Conservation (phyloP, 2,329 filamentous ascomycete genomes). For the Fusarium nodosum region DNA sequence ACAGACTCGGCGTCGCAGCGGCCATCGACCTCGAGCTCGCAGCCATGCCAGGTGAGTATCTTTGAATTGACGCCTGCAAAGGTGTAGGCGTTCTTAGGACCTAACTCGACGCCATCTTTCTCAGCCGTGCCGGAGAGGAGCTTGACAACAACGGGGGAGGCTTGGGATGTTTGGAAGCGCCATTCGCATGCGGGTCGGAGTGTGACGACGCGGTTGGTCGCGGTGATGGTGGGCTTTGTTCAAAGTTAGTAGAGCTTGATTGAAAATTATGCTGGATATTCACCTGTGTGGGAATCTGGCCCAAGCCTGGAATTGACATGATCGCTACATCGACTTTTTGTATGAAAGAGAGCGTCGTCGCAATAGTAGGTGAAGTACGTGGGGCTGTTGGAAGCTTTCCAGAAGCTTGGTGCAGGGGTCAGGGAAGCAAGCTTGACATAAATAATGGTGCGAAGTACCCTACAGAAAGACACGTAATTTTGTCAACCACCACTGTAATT, state of each 20-base stretch:
- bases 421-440: conserved; percentile 24
- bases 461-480: not conserved
- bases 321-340: conserved; percentile 53
- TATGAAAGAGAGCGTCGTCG: conserved; percentile 26
- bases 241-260: conserved; percentile 23
- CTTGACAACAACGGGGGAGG: conserved; percentile 63
- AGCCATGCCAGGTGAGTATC: conserved; percentile 93
- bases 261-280: conserved; percentile 25
- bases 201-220: conserved; percentile 61
- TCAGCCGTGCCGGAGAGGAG: conserved; percentile 87
- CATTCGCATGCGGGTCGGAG: conserved; percentile 79
- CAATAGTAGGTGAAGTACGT: conserved; percentile 38
- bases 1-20: conserved; percentile 66
- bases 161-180: conserved; percentile 78
- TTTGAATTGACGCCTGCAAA: conserved; percentile 88
- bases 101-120: conserved; percentile 94
- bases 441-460: not conserved
- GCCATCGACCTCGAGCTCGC: conserved; percentile 82
- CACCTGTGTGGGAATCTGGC: conserved; percentile 74
- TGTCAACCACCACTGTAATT: conserved; percentile 2
- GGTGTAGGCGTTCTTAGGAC: conserved; percentile 81
- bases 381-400: conserved; percentile 50
- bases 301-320: conserved; percentile 83
- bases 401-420: conserved; percentile 44
- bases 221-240: conserved; percentile 54